These are phyloP conservation scores for Apiospora kogelbergensis DNA, from an alignment of 2,329 filamentous ascomycete species.

Conservation along the genomic window DNA sequence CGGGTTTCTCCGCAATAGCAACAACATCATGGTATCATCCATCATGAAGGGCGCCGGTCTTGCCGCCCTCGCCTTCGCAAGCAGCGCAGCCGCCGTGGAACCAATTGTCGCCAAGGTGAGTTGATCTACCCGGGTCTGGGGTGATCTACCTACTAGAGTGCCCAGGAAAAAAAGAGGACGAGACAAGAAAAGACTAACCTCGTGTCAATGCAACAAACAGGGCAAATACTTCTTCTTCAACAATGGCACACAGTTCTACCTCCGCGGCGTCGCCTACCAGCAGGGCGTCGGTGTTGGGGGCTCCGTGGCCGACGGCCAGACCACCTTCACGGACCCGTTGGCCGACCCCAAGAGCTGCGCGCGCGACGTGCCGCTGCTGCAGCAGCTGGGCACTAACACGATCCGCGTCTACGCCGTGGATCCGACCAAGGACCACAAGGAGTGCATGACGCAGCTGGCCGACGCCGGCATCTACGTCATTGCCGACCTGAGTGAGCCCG, in stretches of 20 bases:
- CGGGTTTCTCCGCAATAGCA: background rate
- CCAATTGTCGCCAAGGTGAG: conserved; percentile 19
- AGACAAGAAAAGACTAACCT: background rate
- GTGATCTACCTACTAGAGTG: background rate
- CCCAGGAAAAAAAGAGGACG: background rate
- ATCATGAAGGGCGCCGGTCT: background rate
- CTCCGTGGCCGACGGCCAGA: conserved; percentile 29
- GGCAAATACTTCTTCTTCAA: conserved; percentile 62
- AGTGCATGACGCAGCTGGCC: conserved; percentile 66
- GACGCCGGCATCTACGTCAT: conserved; percentile 74
- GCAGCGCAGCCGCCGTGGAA: conserved; percentile 13
- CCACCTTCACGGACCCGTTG: conserved; percentile 65
- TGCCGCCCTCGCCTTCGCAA: conserved; percentile 3
- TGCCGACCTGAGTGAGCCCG: conserved; percentile 68
- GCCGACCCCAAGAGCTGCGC: conserved; percentile 59
- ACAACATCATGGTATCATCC: background rate
- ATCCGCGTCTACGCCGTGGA: conserved; percentile 75
- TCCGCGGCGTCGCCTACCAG: conserved; percentile 74
- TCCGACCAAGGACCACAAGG: conserved; percentile 60
- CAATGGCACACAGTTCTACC: conserved; percentile 48
- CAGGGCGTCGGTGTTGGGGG: conserved; percentile 51
- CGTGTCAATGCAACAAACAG: background rate
- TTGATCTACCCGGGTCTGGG: background rate
- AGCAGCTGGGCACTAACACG: conserved; percentile 65
- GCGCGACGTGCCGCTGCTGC: conserved; percentile 67